phyloP scores from a whole-genome alignment of 371 early-diverging fungal species.

The Smittium culicis region DNA sequence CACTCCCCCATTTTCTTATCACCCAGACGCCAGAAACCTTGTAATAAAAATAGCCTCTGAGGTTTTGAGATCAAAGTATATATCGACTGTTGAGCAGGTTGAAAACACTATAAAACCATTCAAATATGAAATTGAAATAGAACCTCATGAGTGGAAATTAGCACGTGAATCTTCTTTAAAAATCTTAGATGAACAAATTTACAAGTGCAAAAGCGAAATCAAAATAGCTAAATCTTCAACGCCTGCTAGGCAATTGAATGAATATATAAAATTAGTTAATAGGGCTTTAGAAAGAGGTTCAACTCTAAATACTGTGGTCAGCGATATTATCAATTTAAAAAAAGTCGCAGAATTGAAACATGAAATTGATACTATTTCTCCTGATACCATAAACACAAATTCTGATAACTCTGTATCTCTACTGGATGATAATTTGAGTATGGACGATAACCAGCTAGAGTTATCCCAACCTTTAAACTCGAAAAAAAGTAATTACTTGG shows the following conservation, averaged over 20 bases:
- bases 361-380: no score
- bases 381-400: neutral
- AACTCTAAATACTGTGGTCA: conserved; percentile 22
- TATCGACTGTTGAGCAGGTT: conserved; percentile 84
- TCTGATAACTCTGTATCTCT: no score
- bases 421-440: no score
- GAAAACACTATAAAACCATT: conserved; percentile 97
- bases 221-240: conserved; percentile 54
- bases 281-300: conserved; percentile 25
- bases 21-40: conserved; percentile 65
- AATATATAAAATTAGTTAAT: conserved; percentile 48
- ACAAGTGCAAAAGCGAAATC: conserved; percentile 54
- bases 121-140: conserved; percentile 90
- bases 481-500: conserved; percentile 17
- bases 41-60: conserved; percentile 69
- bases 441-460: no score
- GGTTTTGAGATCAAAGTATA: conserved; percentile 68
- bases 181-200: conserved; percentile 61
- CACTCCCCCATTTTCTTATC: conserved; percentile 69
- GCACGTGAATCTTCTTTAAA: conserved; percentile 60
- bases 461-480: neutral
- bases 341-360: neutral
- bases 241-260: conserved; percentile 67
- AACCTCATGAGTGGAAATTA: conserved; percentile 82
- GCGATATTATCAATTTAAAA: conserved; percentile 14